phyloP scores from a whole-genome alignment of 2,329 filamentous ascomycete genomes.

The Botrytis galanthina region DNA sequence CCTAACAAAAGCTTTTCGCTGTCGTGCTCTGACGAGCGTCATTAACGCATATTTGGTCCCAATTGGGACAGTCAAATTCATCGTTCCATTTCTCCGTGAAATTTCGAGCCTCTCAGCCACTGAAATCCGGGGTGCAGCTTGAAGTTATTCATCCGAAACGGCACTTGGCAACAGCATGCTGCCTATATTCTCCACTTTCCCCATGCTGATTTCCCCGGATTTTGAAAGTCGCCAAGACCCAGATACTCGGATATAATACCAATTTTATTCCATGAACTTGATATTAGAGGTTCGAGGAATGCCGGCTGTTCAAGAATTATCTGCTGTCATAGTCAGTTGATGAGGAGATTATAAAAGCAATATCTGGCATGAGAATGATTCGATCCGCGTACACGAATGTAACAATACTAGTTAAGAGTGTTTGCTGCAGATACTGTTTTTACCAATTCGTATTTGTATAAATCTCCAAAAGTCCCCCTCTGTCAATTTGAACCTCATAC shows the following conservation, averaged over 20 bases:
- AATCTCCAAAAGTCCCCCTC: not conserved
- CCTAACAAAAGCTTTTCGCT: not conserved
- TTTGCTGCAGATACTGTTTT: not conserved
- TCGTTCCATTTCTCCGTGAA: not conserved
- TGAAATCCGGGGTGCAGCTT: conserved; percentile 7
- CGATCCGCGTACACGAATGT: not conserved
- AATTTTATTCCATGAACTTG: not conserved
- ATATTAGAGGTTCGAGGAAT: no score
- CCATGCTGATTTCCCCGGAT: not conserved
- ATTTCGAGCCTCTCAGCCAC: not conserved
- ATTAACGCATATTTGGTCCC: no score
- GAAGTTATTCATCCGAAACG: not conserved
- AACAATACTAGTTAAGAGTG: not conserved
- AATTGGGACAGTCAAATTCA: not conserved
- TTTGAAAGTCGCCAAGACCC: not conserved
- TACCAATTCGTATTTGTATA: not conserved
- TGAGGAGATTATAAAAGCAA: not conserved
- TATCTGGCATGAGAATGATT: not conserved
- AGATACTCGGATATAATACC: not conserved
- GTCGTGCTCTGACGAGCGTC: not conserved
- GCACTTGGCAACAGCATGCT: not conserved
- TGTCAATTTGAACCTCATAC: not conserved
- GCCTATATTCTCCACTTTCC: not conserved
- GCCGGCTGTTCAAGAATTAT: not conserved
- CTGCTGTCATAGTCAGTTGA: conserved; percentile 7